These are phyloP conservation scores for Grosmannia penicillata DNA, from an alignment of 2,329 filamentous ascomycete species.

Conservation along the genomic window DNA sequence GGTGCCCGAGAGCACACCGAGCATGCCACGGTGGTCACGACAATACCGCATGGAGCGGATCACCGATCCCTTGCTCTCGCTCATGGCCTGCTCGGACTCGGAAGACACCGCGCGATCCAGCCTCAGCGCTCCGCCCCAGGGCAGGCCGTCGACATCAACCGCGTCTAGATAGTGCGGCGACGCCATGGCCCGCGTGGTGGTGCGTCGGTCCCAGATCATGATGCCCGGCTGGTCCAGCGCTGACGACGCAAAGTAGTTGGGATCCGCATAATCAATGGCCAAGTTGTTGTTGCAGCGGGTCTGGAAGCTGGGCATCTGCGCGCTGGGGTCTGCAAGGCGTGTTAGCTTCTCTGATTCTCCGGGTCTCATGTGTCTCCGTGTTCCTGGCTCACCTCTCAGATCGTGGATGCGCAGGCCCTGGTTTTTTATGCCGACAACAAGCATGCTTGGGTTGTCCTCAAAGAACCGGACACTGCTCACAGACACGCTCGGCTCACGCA, in stretches of 20 bases:
- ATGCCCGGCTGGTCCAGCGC: conserved; percentile 60
- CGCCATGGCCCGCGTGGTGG: conserved; percentile 34
- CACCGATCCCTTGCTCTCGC: conserved; percentile 42
- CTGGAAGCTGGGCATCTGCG: conserved; percentile 34
- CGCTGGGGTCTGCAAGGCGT: conserved; percentile 7
- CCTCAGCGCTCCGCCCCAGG: conserved; percentile 47
- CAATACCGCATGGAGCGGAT: conserved; percentile 50
- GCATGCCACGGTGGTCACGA: conserved; percentile 43
- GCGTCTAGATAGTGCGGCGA: conserved; percentile 41
- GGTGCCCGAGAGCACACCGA: conserved; percentile 46
- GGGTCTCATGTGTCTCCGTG: no score
- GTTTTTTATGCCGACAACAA: conserved; percentile 63
- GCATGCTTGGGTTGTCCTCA: conserved; percentile 56
- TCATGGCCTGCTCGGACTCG: conserved; percentile 31
- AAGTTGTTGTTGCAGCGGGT: conserved; percentile 57
- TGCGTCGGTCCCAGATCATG: conserved; percentile 65
- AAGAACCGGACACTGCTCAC: conserved; percentile 77
- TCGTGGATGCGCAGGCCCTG: conserved; percentile 66
- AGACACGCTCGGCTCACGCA: conserved; percentile 52
- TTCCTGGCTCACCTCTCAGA: conserved; percentile 57
- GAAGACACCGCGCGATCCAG: conserved; percentile 42
- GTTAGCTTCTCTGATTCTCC: no score
- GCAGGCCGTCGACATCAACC: conserved; percentile 43
- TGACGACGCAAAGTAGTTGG: conserved; percentile 74
- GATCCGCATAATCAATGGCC: conserved; percentile 64